Evolutionary conservation across 2,329 filamentous ascomycete genomes (phyloP), one percentile per base, ranked within the genome.

Genomic region (Hortaea sp.): DNA sequence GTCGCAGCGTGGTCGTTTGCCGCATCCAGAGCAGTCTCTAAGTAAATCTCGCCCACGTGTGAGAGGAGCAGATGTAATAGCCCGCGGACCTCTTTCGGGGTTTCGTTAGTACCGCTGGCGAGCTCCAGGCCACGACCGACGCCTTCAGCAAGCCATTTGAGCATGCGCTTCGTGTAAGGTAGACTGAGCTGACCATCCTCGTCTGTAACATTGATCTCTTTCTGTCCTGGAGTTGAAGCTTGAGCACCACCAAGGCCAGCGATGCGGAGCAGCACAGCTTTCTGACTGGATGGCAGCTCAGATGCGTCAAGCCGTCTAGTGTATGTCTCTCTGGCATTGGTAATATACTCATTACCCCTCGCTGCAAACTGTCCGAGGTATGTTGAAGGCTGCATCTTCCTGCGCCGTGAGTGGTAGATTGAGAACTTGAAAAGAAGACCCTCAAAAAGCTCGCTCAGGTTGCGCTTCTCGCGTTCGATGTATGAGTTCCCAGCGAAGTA

Each of bases 351-450:
- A 44, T 87, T 90, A 39, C 88, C 87, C 56, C 92, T 85, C 58
- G 94, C 88, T 3, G 89, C 85, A 29, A 97, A 75, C 2, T 89
- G 90, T 12, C 86, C 88, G 75, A 97, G 94, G 64, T 95, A 95
- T 0, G 56, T 53, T 29, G 57, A 54, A 9, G 55, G 54, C 1
- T 89, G 85, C 28, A 84, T 82, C 72, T 94, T 95, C 65, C 94
- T 90, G 52, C 88, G 77, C 49, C 83, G 74, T 0, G 84, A 88
- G 65, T 98, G 92, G 62, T 90, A 97, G n/a, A 94, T 84, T 11
- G 88, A 94, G 61, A 92, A 98, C 58, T 94, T 94, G 77, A 98
- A 95, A 4, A 97, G 77, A 45, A 98, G 70, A 0, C 92, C 95
- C 45, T 88, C 90, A 68, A 94, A 90, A 2, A 90, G 68, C 60